phyloP scores from a whole-genome alignment of 352 stramenopile genomes.

The Halophytophthora polymorphica region DNA sequence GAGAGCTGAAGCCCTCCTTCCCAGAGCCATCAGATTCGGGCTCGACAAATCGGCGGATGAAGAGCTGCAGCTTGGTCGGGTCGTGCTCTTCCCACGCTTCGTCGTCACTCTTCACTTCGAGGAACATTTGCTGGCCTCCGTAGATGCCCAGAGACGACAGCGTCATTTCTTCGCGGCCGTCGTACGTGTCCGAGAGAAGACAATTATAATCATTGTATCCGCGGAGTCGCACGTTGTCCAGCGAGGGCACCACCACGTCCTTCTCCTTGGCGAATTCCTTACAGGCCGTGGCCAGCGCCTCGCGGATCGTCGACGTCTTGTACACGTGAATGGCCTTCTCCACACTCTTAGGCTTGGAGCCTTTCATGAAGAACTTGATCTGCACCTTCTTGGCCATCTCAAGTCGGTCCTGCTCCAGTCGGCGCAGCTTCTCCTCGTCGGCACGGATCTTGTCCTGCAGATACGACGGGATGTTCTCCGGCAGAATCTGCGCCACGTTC shows the following conservation, averaged over 20 bases:
- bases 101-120: slow-evolving; percentile 58
- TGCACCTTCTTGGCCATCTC: slow-evolving; percentile 77
- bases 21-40: slow-evolving; percentile 8
- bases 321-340: slow-evolving; percentile 75
- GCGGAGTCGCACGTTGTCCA: slow-evolving; percentile 60
- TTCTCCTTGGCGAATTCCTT: slow-evolving; percentile 63
- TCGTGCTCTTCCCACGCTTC: slow-evolving; percentile 71
- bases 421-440: slow-evolving; percentile 59
- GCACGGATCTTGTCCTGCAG: slow-evolving; percentile 61
- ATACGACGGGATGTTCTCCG: slow-evolving; percentile 63
- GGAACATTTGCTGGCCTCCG: slow-evolving; percentile 64
- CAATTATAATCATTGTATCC: slow-evolving; percentile 80
- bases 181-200: slow-evolving; percentile 61
- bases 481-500: slow-evolving; percentile 62
- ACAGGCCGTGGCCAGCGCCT: slow-evolving; percentile 40
- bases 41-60: slow-evolving; percentile 57
- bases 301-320: slow-evolving; percentile 63
- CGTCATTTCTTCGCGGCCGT: slow-evolving; percentile 49
- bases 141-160: slow-evolving; percentile 63
- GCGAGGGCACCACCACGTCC: slow-evolving; percentile 38
- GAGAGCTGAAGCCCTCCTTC: not conserved
- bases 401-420: slow-evolving; percentile 57
- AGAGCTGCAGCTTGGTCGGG: slow-evolving; percentile 64
- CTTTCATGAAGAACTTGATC: slow-evolving; percentile 81
- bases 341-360: slow-evolving; percentile 54